Conservation (phyloP, 441 rosid genomes). For the Flueggea neowawraea region DNA sequence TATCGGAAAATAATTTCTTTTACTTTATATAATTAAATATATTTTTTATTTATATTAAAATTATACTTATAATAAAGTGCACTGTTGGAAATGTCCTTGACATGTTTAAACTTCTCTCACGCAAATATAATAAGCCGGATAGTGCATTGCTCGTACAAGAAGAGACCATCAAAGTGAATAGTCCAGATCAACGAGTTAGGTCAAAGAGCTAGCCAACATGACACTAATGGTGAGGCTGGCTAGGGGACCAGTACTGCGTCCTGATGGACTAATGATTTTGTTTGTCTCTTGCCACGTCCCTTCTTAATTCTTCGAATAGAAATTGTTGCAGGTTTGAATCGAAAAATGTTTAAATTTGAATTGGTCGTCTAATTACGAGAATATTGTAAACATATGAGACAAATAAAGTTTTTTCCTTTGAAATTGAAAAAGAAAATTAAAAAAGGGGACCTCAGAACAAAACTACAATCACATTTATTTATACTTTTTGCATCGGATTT, state of each 20-base stretch:
- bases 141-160: not conserved
- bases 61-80: no score
- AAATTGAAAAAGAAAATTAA: not conserved
- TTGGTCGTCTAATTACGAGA: no score
- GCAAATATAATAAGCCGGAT: no score
- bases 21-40: no score
- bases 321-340: no score
- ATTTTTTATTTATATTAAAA: no score
- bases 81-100: no score
- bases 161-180: constrained; percentile 7
- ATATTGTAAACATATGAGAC: no score
- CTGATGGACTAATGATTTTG: constrained; percentile 21
- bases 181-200: constrained; percentile 17
- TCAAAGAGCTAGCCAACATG: constrained; percentile 28
- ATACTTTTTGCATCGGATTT: constrained; percentile 15
- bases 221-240: constrained; percentile 13
- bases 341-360: no score
- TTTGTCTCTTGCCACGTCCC: constrained; percentile 22
- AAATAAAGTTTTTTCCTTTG: no score
- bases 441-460: not conserved
- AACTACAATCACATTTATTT: constrained; percentile 11
- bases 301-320: not conserved
- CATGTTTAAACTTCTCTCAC: no score
- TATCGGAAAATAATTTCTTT: no score
- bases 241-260: not conserved